A percentile compares a stretch with the other conserved stretches of the same genome.
Conservation (phyloP, 2,329 filamentous ascomycete genomes). For the Ilyonectria sp. region DNA sequence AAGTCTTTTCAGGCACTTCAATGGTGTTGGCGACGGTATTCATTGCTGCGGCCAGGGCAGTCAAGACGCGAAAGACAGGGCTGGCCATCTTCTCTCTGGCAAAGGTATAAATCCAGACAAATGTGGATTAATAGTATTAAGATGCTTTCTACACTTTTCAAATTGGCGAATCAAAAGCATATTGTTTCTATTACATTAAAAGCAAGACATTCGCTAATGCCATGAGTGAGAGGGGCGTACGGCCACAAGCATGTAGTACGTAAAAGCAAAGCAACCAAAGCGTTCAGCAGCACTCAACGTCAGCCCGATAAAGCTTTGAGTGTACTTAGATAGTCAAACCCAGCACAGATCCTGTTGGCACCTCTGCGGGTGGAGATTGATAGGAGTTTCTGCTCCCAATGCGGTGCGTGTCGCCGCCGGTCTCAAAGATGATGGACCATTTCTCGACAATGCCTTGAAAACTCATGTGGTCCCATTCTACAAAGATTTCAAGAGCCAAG, state of each 20-base stretch:
- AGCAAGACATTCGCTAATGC: not conserved
- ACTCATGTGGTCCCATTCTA: conserved; percentile 68
- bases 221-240: too few relatives aligned
- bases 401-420: conserved; percentile 1
- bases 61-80: conserved; percentile 29
- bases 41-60: conserved; percentile 29
- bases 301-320: not conserved
- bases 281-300: not conserved
- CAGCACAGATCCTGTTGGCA: conserved; percentile 63
- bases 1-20: conserved; percentile 39
- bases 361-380: conserved; percentile 55
- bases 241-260: too few relatives aligned
- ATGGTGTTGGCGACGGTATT: conserved; percentile 34
- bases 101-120: conserved; percentile 8
- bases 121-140: not conserved
- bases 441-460: conserved; percentile 60
- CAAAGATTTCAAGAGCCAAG: conserved; percentile 64
- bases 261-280: not conserved
- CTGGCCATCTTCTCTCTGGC: not conserved
- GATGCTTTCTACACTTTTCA: not conserved
- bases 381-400: conserved; percentile 7
- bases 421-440: conserved; percentile 25
- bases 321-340: conserved; percentile 68
- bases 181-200: not conserved
- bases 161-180: not conserved